phyloP scores from a whole-genome alignment of 805 yeast genomes.

The Wickerhamiella lipophila region DNA sequence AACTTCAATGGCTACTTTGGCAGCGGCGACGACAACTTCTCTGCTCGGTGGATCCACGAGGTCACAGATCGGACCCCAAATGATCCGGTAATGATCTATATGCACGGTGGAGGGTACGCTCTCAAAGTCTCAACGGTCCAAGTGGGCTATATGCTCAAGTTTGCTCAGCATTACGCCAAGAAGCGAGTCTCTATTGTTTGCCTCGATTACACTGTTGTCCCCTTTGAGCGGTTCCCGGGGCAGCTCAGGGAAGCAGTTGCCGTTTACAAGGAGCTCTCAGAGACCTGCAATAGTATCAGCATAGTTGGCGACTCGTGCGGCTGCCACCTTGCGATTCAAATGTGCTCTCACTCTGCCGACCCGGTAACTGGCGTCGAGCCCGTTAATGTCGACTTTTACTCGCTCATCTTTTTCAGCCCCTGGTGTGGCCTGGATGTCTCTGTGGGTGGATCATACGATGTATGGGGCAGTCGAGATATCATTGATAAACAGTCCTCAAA shows the following conservation, averaged over 20 bases:
- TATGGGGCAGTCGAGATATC: slow-evolving; percentile 3
- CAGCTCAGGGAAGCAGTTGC: slow-evolving; percentile 22
- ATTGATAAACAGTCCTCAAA: slow-evolving; percentile 5
- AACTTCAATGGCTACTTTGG: slow-evolving; percentile 17
- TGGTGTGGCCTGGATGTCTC: slow-evolving; percentile 11
- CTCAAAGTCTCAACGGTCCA: slow-evolving; percentile 18
- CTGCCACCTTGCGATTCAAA: slow-evolving; percentile 22
- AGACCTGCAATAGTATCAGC: slow-evolving; percentile 15
- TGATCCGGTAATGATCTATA: slow-evolving; percentile 23
- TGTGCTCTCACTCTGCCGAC: slow-evolving; percentile 12
- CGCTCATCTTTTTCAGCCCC: slow-evolving; percentile 17
- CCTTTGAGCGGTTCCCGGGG: slow-evolving; percentile 20
- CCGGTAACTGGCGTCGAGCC: slow-evolving; percentile 12
- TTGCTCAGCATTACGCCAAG: slow-evolving; percentile 12
- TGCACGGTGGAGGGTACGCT: slow-evolving; percentile 25
- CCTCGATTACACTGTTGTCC: slow-evolving; percentile 26
- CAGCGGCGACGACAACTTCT: slow-evolving; percentile 5
- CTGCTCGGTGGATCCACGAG: slow-evolving; percentile 21
- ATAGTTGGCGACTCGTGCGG: slow-evolving; percentile 29
- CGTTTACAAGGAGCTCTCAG: not conserved
- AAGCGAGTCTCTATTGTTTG: slow-evolving; percentile 21
- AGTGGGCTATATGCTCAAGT: slow-evolving; percentile 13
- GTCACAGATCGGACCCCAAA: slow-evolving; percentile 16
- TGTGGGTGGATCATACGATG: not conserved
- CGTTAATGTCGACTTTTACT: not conserved